Percentiles rank a stretch among this genome's conserved stretches.
Evolutionary conservation across 1,284 basidiomycete species (phyloP).

Genomic region (Phylloboletellus chloephorus): DNA sequence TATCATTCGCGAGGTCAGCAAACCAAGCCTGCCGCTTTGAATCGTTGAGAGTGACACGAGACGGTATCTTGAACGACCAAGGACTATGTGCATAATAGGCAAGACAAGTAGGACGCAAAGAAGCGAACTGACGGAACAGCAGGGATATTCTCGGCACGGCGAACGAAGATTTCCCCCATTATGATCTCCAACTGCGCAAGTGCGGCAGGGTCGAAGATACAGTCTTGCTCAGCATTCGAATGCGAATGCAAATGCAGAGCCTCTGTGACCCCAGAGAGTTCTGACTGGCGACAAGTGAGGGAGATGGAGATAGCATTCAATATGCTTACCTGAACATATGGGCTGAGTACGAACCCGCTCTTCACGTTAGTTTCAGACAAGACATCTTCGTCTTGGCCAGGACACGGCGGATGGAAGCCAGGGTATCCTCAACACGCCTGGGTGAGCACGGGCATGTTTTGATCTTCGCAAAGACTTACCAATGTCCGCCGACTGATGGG

Average conservation of each 20-base stretch:
- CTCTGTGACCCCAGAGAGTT: constrained; percentile 38
- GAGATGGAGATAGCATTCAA: constrained; percentile 18
- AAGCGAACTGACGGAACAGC: constrained; percentile 52
- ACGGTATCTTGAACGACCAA: constrained; percentile 78
- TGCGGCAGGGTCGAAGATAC: constrained; percentile 47
- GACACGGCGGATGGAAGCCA: constrained; percentile 80
- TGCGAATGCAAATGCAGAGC: constrained; percentile 50
- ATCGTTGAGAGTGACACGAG: constrained; percentile 87
- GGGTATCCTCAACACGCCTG: constrained; percentile 57
- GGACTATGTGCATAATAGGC: constrained; percentile 39
- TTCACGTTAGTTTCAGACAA: constrained; percentile 76
- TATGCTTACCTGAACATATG: constrained; percentile 52
- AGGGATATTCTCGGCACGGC: constrained; percentile 52
- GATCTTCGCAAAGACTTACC: constrained; percentile 38
- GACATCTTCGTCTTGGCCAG: constrained; percentile 81
- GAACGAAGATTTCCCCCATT: constrained; percentile 73
- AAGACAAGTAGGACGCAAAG: background rate
- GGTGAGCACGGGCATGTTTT: constrained; percentile 4
- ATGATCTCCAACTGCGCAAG: constrained; percentile 71
- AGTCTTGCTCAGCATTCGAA: constrained; percentile 48
- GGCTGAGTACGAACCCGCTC: constrained; percentile 63
- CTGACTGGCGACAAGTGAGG: constrained; percentile 19
- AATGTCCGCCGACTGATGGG: constrained; percentile 61
- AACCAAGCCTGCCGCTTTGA: constrained; percentile 86
- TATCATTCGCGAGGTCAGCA: constrained; percentile 83